Percentiles rank a stretch among this genome's conserved stretches.
phyloP scores from a whole-genome alignment of 345 rosid genomes.

The Brassica rapa region DNA sequence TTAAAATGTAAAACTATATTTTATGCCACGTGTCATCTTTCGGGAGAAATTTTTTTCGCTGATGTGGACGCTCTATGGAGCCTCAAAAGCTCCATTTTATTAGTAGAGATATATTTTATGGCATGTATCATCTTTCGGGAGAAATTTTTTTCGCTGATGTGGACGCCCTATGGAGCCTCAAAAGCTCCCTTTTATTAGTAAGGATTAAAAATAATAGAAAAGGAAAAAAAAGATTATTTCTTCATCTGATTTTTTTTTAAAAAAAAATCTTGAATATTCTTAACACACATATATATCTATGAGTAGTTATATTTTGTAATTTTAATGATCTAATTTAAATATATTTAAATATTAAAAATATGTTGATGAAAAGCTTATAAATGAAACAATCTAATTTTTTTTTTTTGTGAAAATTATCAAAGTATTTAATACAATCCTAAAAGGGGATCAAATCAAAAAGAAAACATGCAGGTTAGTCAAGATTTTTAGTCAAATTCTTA shows the following conservation, averaged over 20 bases:
- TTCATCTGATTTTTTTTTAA: background rate
- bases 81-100: too few species aligned
- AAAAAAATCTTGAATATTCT: too few species aligned
- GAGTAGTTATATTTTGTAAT: background rate
- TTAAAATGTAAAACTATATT: too few species aligned
- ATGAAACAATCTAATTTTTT: background rate
- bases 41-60: too few species aligned
- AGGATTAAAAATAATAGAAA: too few species aligned
- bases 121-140: too few species aligned
- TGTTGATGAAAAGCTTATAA: background rate
- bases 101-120: too few species aligned
- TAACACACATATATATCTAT: background rate
- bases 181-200: too few species aligned
- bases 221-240: background rate
- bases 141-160: too few species aligned
- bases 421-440: background rate
- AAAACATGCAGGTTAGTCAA: constrained; percentile 17
- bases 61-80: too few species aligned
- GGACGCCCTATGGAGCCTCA: too few species aligned
- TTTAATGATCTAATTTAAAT: background rate
- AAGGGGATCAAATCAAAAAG: background rate
- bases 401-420: background rate
- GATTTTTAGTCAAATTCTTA: constrained; percentile 33
- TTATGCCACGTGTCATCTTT: too few species aligned
- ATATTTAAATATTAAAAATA: background rate